Evolutionary conservation across 2,329 filamentous ascomycete genomes (phyloP).

Genomic region (Apiospora malaysiana): DNA sequence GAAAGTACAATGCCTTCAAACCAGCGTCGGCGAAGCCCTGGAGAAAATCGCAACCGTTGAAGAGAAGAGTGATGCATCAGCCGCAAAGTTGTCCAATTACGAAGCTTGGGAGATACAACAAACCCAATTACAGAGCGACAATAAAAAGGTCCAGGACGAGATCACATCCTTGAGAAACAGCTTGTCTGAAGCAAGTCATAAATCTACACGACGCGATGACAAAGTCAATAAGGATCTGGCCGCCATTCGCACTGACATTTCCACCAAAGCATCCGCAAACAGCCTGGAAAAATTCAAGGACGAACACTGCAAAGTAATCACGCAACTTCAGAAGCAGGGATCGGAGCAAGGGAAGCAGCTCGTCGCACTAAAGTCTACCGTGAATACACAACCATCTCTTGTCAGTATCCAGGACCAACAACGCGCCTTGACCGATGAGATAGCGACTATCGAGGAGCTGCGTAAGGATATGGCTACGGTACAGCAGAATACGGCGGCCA

Average conservation of each 20-base stretch:
- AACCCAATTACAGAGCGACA: not conserved
- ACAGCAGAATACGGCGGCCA: not conserved
- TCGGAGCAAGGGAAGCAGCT: not conserved
- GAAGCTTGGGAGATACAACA: not conserved
- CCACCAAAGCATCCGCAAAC: constrained; percentile 3
- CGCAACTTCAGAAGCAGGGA: not conserved
- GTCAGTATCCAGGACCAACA: not conserved
- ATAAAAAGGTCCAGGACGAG: not conserved
- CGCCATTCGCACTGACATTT: not conserved
- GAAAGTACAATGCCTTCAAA: not conserved
- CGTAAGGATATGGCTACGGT: not conserved
- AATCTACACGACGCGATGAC: not conserved
- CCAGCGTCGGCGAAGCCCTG: not conserved
- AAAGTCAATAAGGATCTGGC: not conserved
- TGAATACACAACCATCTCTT: not conserved
- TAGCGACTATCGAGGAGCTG: not conserved
- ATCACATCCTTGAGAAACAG: not conserved
- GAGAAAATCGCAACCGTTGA: not conserved
- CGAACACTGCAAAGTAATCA: not conserved
- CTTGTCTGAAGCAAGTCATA: not conserved
- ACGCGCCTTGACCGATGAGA: not conserved
- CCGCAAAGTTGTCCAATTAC: not conserved
- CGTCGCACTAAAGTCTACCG: not conserved
- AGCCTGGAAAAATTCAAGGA: not conserved
- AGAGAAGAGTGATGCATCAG: not conserved